Base-by-base conservation (phyloP, 768 basidiomycete species). In the Omphalotus guepiniiformis region DNA sequence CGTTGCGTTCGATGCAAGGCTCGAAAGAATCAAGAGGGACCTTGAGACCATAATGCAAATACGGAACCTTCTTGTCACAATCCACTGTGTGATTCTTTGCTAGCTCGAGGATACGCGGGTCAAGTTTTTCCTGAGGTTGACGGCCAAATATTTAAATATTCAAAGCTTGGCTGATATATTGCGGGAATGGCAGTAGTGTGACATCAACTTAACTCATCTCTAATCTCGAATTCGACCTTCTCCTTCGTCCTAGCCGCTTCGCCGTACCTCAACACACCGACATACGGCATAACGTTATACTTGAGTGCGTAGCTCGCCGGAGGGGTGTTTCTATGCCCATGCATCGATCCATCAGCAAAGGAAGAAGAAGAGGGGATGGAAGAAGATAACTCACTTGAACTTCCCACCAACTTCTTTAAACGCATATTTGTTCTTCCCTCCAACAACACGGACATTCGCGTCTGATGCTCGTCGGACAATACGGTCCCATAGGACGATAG, bases 271-370 rank as follows among this genome's bases (percentile, higher is more conserved):
- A 93, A 74, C 36, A 82, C 55, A 16, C 93, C 93, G 16, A 94
- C 88, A 58, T 86, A 83, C 6, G 93, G 93, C 90, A 94, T 93
- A 26, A 92, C 60, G 58, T 93, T 92, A 67, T 93, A 95, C 58
- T 85, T 88, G 22, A 95, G 74, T 1, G 77, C 70, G 61, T 88
- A 93, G 50, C 80, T 70, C 5, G 85, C 82, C 15, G 85, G 72
- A 12, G 76, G 67, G 25, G 78, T 75, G 57, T 82, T 75, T 59
- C 90, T 92, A 56, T n/a, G n/a, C 15, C 18, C 47, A 32, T 38
- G 11, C 8, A 3, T n/a, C 23, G 28, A 37, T 1, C 6, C 21
- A 30, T 28, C 37, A 32, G 2, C 15, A 19, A 34, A 34, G 30
- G 9, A 34, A 23, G 35, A 13, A 28, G 25, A 21, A 28, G 16